Evolutionary conservation across 768 basidiomycete species (phyloP).

Genomic region (Tylopilus plumbeoviolaceoides): DNA sequence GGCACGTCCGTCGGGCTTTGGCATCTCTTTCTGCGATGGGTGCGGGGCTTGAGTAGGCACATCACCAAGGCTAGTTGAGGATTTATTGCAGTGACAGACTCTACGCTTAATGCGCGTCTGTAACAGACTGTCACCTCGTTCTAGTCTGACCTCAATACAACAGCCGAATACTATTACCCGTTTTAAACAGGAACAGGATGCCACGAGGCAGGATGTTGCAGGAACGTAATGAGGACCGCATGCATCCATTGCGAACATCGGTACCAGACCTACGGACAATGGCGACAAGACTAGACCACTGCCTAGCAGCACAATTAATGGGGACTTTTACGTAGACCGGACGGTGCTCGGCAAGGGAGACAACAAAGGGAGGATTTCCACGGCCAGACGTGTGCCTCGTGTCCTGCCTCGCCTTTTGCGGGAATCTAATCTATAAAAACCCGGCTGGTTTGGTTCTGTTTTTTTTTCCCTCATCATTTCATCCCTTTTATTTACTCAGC

Average conservation of each 20-base stretch:
- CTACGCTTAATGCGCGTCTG: not conserved
- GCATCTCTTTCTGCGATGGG: slow-evolving; percentile 28
- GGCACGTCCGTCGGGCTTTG: slow-evolving; percentile 20
- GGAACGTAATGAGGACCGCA: not conserved
- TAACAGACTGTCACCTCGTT: not conserved
- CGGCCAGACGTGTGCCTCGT: slow-evolving; percentile 41
- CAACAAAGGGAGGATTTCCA: slow-evolving; percentile 20
- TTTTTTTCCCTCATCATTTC: slow-evolving; percentile 24
- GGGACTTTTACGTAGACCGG: slow-evolving; percentile 9
- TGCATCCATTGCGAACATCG: slow-evolving; percentile 1
- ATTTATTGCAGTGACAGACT: not conserved
- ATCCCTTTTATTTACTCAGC: slow-evolving; percentile 21
- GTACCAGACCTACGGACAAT: slow-evolving; percentile 2
- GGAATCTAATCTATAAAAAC: slow-evolving; percentile 52
- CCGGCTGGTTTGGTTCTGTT: slow-evolving; percentile 15
- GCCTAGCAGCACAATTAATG: slow-evolving; percentile 1
- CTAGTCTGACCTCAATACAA: not conserved
- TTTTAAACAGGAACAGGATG: not conserved
- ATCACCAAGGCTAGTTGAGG: not conserved
- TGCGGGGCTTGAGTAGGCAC: slow-evolving; percentile 13
- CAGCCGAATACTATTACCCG: slow-evolving; percentile 16
- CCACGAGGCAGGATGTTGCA: slow-evolving; percentile 18
- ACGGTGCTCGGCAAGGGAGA: too few species aligned
- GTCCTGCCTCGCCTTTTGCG: slow-evolving; percentile 43
- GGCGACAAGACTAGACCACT: too few species aligned